Conservation (phyloP, 2,329 filamentous ascomycete species). For the Monosporascus ibericus region DNA sequence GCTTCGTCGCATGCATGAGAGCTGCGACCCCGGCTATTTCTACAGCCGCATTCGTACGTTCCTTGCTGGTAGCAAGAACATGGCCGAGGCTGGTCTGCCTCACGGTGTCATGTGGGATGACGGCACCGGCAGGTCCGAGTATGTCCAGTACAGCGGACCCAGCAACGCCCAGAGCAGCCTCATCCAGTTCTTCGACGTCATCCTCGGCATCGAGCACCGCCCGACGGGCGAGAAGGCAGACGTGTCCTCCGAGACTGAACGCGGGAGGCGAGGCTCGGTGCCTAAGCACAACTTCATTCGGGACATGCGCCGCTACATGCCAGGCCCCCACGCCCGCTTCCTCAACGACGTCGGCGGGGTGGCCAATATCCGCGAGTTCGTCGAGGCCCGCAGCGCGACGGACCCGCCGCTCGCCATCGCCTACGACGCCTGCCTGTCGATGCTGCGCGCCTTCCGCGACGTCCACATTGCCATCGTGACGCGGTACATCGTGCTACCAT, state of each 20-base stretch:
- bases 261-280: slow-evolving; percentile 34
- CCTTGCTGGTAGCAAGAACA: slow-evolving; percentile 94
- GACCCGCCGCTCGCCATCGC: slow-evolving; percentile 68
- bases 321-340: slow-evolving; percentile 84
- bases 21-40: slow-evolving; percentile 89
- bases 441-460: slow-evolving; percentile 67
- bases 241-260: slow-evolving; percentile 36
- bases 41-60: slow-evolving; percentile 96
- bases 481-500: slow-evolving; percentile 89
- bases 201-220: slow-evolving; percentile 81
- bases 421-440: slow-evolving; percentile 82
- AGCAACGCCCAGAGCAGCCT: slow-evolving; percentile 96
- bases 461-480: slow-evolving; percentile 96
- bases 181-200: slow-evolving; percentile 95
- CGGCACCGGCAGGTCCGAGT: slow-evolving; percentile 60
- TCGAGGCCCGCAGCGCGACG: slow-evolving; percentile 49
- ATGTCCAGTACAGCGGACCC: slow-evolving; percentile 83
- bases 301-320: slow-evolving; percentile 98
- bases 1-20: slow-evolving; percentile 87
- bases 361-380: slow-evolving; percentile 82
- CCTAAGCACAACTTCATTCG: slow-evolving; percentile 83
- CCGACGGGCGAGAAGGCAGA: slow-evolving; percentile 71
- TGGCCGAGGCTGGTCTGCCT: slow-evolving; percentile 87
- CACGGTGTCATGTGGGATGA: slow-evolving; percentile 84
- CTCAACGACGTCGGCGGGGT: slow-evolving; percentile 71